Base-by-base conservation (phyloP, 78 protist genomes). In the Bodo saltans region DNA sequence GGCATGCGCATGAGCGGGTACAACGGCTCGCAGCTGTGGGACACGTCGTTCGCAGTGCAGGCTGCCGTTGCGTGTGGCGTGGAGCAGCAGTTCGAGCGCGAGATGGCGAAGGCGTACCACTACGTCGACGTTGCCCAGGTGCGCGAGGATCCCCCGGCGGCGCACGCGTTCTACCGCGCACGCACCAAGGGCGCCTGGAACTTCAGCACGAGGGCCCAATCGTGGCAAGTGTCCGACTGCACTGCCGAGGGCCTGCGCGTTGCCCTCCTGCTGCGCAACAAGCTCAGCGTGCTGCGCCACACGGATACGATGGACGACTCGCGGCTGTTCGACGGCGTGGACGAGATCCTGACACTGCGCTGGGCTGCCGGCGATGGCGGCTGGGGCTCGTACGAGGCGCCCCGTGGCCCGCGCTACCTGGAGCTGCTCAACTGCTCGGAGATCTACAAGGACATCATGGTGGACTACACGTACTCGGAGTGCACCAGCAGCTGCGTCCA, bases 1-100 rank as follows among this genome's bases (percentile, higher is more conserved):
- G 97, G 97, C 47, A 88, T 94, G 94, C 91, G 90, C 42, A 93
- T 95, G 96, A 90, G 89, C 41, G 97, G 98, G n/a, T 94, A 94
- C 86, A 95, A 95, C 78, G 98, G 98, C 17, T 91, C 95, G n/a
- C 98, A 95, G 88, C 86, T 91, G 39, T 95, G 98, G 98, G 98
- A 95, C 85, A 88, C 96, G 42, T 86, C 96, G 0, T 95, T 94
- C 60, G 86, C 92, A 12, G 84, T 90, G 28, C 98, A 93, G 74
- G 98, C 93, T 4, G 47, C 92, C 28, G 2, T 80, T 27, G 93
- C 85, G 37, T n/a, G 83, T 42, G 88, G 92, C 1, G 42, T 69
- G 4, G 75, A 41, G 2, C 70, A 60, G 3, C 85, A 87, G 79
- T 84, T 87, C 73, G 74, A 29, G 35, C 76, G 47, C 21, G 23